phyloP scores from a whole-genome alignment of 345 rosid genomes.

The Pistacia integerrima region DNA sequence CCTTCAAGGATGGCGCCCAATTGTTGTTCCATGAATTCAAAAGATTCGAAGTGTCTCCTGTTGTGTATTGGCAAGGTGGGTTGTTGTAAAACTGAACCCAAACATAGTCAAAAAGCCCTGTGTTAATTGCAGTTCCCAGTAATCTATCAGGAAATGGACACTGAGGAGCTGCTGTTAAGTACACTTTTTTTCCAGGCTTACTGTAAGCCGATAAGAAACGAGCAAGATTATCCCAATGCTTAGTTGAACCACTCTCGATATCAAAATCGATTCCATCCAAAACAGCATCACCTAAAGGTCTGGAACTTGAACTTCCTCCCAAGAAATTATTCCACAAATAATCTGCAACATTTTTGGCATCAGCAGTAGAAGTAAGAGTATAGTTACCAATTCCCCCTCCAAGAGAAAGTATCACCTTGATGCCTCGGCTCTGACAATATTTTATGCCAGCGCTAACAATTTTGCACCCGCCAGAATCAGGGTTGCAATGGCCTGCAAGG shows the following conservation, averaged over 20 bases:
- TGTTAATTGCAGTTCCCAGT: slow-evolving; percentile 46
- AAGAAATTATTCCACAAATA: slow-evolving; percentile 48
- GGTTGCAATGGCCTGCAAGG: slow-evolving; percentile 67
- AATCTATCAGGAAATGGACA: slow-evolving; percentile 62
- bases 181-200: slow-evolving; percentile 43
- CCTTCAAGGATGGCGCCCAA: slow-evolving; percentile 50
- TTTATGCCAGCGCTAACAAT: slow-evolving; percentile 36
- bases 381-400: slow-evolving; percentile 57
- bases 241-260: slow-evolving; percentile 44
- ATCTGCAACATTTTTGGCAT: slow-evolving; percentile 43
- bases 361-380: slow-evolving; percentile 43
- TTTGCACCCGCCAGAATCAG: slow-evolving; percentile 40
- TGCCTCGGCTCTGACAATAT: slow-evolving; percentile 45
- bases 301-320: slow-evolving; percentile 43
- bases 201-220: slow-evolving; percentile 34
- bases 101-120: slow-evolving; percentile 54
- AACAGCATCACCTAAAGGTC: slow-evolving; percentile 56
- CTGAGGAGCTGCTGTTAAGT: slow-evolving; percentile 66
- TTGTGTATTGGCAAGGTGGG: slow-evolving; percentile 50
- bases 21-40: slow-evolving; percentile 48
- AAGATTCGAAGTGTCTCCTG: slow-evolving; percentile 34
- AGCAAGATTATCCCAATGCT: slow-evolving; percentile 51
- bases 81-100: slow-evolving; percentile 74
- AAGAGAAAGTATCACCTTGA: slow-evolving; percentile 63
- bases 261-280: slow-evolving; percentile 64